Conservation (phyloP, 2,329 filamentous ascomycete species). For the Aspergillus terreus region DNA sequence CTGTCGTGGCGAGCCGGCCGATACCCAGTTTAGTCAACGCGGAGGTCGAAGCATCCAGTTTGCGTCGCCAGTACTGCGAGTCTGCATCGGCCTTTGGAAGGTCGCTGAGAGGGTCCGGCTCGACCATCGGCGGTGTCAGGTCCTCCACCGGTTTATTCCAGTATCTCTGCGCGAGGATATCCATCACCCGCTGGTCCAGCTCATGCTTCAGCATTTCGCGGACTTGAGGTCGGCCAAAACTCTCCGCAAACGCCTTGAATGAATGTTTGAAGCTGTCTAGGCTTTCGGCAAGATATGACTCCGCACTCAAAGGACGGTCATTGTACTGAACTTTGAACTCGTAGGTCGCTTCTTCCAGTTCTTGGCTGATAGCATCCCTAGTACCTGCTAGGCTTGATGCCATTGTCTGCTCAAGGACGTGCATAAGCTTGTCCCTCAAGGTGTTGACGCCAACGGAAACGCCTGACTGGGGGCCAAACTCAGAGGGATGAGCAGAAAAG, state of each 20-base stretch:
- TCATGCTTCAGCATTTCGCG: slow-evolving; percentile 85
- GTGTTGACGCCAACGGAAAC: slow-evolving; percentile 79
- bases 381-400: slow-evolving; percentile 85
- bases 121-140: slow-evolving; percentile 62
- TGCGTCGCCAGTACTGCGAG: slow-evolving; percentile 86
- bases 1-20: slow-evolving; percentile 84
- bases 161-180: slow-evolving; percentile 86
- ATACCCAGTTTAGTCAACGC: slow-evolving; percentile 91
- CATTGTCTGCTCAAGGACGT: slow-evolving; percentile 96
- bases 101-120: slow-evolving; percentile 69
- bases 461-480: slow-evolving; percentile 71
- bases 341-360: slow-evolving; percentile 93
- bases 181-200: slow-evolving; percentile 89
- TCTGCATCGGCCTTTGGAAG: slow-evolving; percentile 82
- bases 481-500: slow-evolving; percentile 76
- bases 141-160: slow-evolving; percentile 96
- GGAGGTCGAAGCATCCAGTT: slow-evolving; percentile 87
- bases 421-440: slow-evolving; percentile 92
- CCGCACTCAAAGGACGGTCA: slow-evolving; percentile 86
- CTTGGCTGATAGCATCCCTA: slow-evolving; percentile 86
- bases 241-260: slow-evolving; percentile 88
- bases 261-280: slow-evolving; percentile 96
- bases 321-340: slow-evolving; percentile 99
- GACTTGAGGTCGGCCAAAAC: slow-evolving; percentile 86
- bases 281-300: slow-evolving; percentile 94